phyloP scores from a whole-genome alignment of 1,284 basidiomycete species.

The Trichosporon sp. region DNA sequence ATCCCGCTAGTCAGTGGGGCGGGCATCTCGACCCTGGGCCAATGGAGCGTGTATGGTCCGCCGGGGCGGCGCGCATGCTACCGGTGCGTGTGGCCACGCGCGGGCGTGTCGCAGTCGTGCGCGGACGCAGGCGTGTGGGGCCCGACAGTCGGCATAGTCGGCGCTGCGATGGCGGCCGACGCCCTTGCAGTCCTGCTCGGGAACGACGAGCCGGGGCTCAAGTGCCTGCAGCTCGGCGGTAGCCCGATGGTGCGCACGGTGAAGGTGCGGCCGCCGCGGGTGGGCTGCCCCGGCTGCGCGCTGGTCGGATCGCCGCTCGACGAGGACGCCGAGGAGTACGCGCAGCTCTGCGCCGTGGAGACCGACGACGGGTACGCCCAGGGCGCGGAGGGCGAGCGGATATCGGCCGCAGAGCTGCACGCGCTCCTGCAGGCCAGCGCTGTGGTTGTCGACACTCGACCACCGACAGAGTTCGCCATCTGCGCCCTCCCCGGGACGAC shows the following conservation, averaged over 20 bases:
- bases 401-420: constrained; percentile 13
- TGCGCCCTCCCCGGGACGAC: constrained; percentile 69
- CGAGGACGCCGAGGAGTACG: constrained; percentile 57
- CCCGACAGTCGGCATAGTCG: constrained; percentile 83
- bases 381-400: constrained; percentile 40
- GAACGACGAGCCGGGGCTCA: constrained; percentile 54
- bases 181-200: constrained; percentile 76
- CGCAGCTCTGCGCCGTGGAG: constrained; percentile 65
- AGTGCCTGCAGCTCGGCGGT: constrained; percentile 30
- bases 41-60: constrained; percentile 67
- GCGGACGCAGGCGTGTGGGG: constrained; percentile 90
- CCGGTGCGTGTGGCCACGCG: constrained; percentile 81
- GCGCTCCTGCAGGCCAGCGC: neutral
- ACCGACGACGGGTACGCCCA: constrained; percentile 24
- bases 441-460: constrained; percentile 74
- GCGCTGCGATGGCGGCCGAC: constrained; percentile 85
- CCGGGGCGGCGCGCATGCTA: constrained; percentile 73
- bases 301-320: constrained; percentile 15
- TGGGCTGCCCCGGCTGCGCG: constrained; percentile 5
- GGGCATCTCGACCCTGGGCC: constrained; percentile 86
- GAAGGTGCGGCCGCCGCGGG: constrained; percentile 62
- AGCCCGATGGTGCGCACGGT: constrained; percentile 71
- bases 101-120: constrained; percentile 60
- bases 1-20: constrained; percentile 88
- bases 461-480: constrained; percentile 77